Base-by-base conservation (phyloP, 2,329 filamentous ascomycete genomes). In the Botrytis elliptica region DNA sequence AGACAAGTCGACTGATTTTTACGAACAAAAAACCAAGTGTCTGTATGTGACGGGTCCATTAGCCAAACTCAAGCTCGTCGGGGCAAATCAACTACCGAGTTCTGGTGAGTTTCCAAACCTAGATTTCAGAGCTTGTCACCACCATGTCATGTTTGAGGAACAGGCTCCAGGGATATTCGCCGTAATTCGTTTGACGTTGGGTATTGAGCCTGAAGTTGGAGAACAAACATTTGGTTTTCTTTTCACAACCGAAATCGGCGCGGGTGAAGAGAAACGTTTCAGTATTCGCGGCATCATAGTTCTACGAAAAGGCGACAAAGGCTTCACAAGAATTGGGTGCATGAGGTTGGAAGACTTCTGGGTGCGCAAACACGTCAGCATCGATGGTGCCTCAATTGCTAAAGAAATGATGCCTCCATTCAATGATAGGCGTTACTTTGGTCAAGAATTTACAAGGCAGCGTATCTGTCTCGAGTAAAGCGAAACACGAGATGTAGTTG, bases 91-190 rank as follows among this genome's bases (percentile, higher is more conserved):
- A 59, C 18, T 22, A 59, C 18, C 0, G 16, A 9, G 0, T 36
- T 1, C 16, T 59, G 8, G 29, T 4, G 29, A 59, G 18, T 6
- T 59, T 36, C 18, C 8, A 1, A 59, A 36, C 57, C 29, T 59
- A 3, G 18, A 59, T 36, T 0, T 59, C 57, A 12, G 3, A 29
- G 36, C 29, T 0, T 22, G 4, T 0, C 8, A 36, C 57, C 8
- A 59, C 57, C 29, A 59, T 59, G 1, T 1, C 55, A 2, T 59
- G 3, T 59, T 59, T 12, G 29, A 59, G 29, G n/a, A 20, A 20
- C 36, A 9, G 36, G 20, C n/a, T 3, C 55, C 55, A 3, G 55
- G 29, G 8, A 12, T 59, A 0, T 59, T 59, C 1, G 8, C 29
- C 8, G 18, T 59, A 12, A 36, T 36, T 36, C 55, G 29, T 4